Conservation (phyloP, 352 stramenopile species). For the Blastocystis sp. region DNA sequence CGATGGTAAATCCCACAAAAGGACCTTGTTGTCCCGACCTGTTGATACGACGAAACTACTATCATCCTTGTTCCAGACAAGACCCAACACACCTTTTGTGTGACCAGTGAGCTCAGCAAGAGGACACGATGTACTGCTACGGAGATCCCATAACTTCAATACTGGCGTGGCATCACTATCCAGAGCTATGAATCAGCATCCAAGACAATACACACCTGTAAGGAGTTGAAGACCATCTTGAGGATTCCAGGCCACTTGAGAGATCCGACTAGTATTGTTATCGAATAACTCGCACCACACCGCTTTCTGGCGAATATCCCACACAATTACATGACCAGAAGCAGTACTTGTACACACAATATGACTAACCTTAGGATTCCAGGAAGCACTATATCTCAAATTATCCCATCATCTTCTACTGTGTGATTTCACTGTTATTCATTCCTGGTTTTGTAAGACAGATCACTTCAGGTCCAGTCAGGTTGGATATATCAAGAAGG, state of each 20-base stretch:
- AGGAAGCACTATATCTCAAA: slow-evolving; percentile 72
- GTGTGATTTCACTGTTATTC: slow-evolving; percentile 42
- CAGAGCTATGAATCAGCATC: slow-evolving; percentile 69
- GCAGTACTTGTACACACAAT: slow-evolving; percentile 87
- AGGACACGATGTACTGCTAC: slow-evolving; percentile 90
- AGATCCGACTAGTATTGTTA: slow-evolving; percentile 73
- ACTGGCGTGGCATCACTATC: slow-evolving; percentile 86
- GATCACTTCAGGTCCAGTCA: neutral
- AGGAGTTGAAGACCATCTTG: slow-evolving; percentile 90
- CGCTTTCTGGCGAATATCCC: slow-evolving; percentile 94
- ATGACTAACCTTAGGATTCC: slow-evolving; percentile 94
- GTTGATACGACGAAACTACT: slow-evolving; percentile 81
- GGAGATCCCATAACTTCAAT: slow-evolving; percentile 92
- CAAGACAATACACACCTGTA: slow-evolving; percentile 67
- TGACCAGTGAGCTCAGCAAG: slow-evolving; percentile 88
- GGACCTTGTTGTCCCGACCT: slow-evolving; percentile 91
- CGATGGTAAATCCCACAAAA: slow-evolving; percentile 92
- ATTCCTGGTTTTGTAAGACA: neutral
- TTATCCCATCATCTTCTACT: neutral
- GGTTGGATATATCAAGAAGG: neutral
- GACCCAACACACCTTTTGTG: slow-evolving; percentile 84
- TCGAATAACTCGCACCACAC: slow-evolving; percentile 92
- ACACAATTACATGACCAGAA: slow-evolving; percentile 87
- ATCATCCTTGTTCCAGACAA: slow-evolving; percentile 93
- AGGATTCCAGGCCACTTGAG: slow-evolving; percentile 90